Evolutionary conservation across 1,284 basidiomycete genomes (phyloP).

Genomic region (Leccinum subrobustum): DNA sequence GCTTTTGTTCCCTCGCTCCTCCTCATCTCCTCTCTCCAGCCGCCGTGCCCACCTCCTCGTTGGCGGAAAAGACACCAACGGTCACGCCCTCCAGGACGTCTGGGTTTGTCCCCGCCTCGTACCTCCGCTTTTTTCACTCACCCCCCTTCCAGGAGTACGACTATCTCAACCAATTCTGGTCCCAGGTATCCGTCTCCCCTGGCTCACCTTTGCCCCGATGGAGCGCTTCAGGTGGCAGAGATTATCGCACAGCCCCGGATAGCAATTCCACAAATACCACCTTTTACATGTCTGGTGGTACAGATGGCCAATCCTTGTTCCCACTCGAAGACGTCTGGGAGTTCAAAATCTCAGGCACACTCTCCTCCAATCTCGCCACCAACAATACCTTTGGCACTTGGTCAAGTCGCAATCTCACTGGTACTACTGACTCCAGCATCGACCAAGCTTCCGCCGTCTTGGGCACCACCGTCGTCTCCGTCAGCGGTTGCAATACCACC

Average conservation of each 20-base stretch:
- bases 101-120: slow-evolving; percentile 52
- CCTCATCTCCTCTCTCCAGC: slow-evolving; percentile 36
- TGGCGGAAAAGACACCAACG: slow-evolving; percentile 58
- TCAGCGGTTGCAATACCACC: slow-evolving; percentile 59
- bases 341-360: slow-evolving; percentile 61
- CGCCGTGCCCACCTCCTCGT: slow-evolving; percentile 70
- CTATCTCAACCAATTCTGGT: slow-evolving; percentile 73
- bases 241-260: slow-evolving; percentile 47
- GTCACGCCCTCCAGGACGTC: slow-evolving; percentile 56
- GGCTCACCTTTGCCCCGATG: slow-evolving; percentile 59
- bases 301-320: slow-evolving; percentile 43
- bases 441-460: slow-evolving; percentile 59
- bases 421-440: slow-evolving; percentile 39
- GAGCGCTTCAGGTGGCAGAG: slow-evolving; percentile 71
- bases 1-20: slow-evolving; percentile 1
- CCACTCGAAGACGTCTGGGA: slow-evolving; percentile 67
- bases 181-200: slow-evolving; percentile 49
- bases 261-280: slow-evolving; percentile 55
- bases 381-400: slow-evolving; percentile 54
- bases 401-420: slow-evolving; percentile 45
- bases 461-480: slow-evolving; percentile 47
- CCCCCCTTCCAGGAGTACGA: slow-evolving; percentile 59
- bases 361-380: slow-evolving; percentile 61
- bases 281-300: slow-evolving; percentile 68
- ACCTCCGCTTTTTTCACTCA: slow-evolving; percentile 14